These are phyloP conservation scores for Apiotrichum akiyoshidainum DNA, from an alignment of 1,284 basidiomycete species.

Conservation along the genomic window DNA sequence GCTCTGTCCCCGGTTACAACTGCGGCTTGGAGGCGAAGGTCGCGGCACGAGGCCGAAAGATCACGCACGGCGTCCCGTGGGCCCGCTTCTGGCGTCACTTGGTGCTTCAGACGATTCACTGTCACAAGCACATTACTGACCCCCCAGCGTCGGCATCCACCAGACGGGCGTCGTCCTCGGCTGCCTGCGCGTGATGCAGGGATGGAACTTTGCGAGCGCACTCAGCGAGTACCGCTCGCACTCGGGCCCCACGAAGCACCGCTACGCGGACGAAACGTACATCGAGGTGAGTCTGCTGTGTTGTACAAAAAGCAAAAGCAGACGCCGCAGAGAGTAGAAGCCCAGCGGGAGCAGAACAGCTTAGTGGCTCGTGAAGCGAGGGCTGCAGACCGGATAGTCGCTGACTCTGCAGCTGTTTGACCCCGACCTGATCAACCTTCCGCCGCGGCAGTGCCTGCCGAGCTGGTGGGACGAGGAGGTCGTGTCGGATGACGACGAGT, in stretches of 20 bases:
- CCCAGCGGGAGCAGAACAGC: too few species aligned
- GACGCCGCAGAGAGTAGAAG: too few species aligned
- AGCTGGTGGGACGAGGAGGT: conserved; percentile 30
- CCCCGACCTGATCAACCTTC: conserved; percentile 45
- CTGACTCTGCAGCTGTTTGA: conserved; percentile 40
- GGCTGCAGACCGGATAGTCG: too few species aligned
- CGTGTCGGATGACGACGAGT: conserved; percentile 18
- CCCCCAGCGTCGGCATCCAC: conserved; percentile 45
- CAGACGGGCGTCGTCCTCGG: conserved; percentile 48
- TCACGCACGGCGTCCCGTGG: too few species aligned
- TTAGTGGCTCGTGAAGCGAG: too few species aligned
- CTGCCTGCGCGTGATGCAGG: conserved; percentile 43
- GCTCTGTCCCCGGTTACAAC: too few species aligned
- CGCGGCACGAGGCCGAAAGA: too few species aligned
- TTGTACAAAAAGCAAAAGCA: too few species aligned
- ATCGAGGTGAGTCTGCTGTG: conserved; percentile 38
- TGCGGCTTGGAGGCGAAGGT: too few species aligned
- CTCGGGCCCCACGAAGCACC: conserved; percentile 45
- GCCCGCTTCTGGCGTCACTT: too few species aligned
- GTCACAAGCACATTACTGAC: not conserved
- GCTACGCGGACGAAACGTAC: conserved; percentile 49
- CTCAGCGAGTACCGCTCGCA: conserved; percentile 48
- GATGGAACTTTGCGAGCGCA: conserved; percentile 49
- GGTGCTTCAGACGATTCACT: too few species aligned
- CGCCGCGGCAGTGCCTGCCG: conserved; percentile 32